Evolutionary conservation across 257 asterid species (phyloP).

Genomic region (Solanum rostratum): DNA sequence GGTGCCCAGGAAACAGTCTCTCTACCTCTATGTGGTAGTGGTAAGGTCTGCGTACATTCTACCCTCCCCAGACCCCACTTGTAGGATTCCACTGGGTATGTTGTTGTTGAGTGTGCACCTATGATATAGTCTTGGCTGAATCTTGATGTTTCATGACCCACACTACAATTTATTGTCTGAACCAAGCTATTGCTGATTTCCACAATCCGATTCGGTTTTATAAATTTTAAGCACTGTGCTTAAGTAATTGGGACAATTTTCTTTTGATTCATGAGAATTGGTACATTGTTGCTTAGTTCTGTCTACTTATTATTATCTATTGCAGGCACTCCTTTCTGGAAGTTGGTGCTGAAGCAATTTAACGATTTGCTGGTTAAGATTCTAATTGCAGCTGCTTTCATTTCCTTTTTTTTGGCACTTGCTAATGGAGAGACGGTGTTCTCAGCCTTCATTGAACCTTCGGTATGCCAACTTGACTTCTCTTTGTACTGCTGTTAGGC

Average conservation of each 20-base stretch:
- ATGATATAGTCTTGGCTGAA: not conserved
- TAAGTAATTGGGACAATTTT: not conserved
- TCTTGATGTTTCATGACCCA: not conserved
- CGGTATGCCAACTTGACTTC: conserved; percentile 42
- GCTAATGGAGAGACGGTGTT: conserved; percentile 95
- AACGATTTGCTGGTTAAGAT: conserved; percentile 98
- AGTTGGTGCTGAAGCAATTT: conserved; percentile 88
- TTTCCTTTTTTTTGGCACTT: conserved; percentile 85
- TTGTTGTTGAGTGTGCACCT: not conserved
- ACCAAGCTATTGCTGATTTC: not conserved
- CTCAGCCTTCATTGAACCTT: conserved; percentile 94
- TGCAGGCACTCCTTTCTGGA: conserved; percentile 94
- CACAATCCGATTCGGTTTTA: not conserved
- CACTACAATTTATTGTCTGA: not conserved
- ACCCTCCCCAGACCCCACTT: too few species aligned
- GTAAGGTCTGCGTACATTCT: too few species aligned
- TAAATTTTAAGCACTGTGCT: not conserved
- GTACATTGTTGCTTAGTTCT: not conserved
- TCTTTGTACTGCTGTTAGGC: not conserved
- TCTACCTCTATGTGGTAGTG: too few species aligned
- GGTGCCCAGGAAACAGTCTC: too few species aligned
- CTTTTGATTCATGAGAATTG: not conserved
- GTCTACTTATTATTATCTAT: not conserved
- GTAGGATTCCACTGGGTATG: too few species aligned
- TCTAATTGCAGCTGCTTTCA: conserved; percentile 80